Base-by-base conservation (phyloP, 2,329 filamentous ascomycete species). In the Aspergillus clavatus region DNA sequence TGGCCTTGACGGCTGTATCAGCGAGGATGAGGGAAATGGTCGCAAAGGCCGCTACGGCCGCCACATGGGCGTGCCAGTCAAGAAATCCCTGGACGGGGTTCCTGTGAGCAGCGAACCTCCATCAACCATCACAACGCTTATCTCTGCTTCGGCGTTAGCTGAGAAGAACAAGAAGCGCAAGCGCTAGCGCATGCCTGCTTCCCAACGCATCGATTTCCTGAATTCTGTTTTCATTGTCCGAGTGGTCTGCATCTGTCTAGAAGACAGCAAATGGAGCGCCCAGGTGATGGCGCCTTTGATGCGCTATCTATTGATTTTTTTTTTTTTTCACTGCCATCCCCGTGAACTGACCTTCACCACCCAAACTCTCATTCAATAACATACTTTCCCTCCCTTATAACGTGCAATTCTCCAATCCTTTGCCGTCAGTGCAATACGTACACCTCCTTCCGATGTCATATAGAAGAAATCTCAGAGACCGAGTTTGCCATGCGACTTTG, bases 1-100 rank as follows among this genome's bases (percentile, higher is more conserved):
- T 58, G 86, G 87, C 46, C 83, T 89, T 48, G 93, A 97, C 56
- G 88, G 91, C 53, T 98, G 93, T 69, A 82, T 98, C 69, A 96
- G 90, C 68, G 93, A 98, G 69, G 93, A 98, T 59, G 93, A 98
- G 70, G 89, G 89, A 53, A 97, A 97, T 67, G 93, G 91, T 53
- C 86, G 93, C 62, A 97, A 96, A 70, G 93, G 93, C 52, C 84
- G 93, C 46, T 97, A 96, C 58, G 81, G 82, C 48, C 75, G 82
- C 46, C 78, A 84, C 63, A 83, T 85, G 82, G 80, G 82, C 42
- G 81, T 84, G 24, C 72, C 81, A 1, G 77, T 84, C 51, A 84
- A 83, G 69, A 83, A 82, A 60, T 63, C 61, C 14, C 55, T 58
- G 22, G 72, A 74, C 19, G 59, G 55, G 8, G 42, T 48, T 24